phyloP scores from a whole-genome alignment of 176 grass and related monocot genomes.

The Aegilops bicornis region DNA sequence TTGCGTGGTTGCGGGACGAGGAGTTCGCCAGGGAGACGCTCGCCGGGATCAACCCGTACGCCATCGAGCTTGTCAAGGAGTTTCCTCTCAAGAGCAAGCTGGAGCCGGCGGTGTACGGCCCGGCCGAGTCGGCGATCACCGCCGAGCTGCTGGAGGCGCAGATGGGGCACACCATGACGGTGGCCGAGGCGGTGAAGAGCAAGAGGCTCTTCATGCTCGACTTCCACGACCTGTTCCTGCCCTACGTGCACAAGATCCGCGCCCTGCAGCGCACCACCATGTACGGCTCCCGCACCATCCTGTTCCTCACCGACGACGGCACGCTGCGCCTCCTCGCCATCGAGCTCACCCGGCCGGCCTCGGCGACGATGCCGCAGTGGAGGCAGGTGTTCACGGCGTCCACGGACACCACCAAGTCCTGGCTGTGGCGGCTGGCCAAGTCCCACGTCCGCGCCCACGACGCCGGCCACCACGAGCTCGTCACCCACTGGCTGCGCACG shows the following conservation, averaged over 20 bases:
- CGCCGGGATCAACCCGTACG: constrained; percentile 69
- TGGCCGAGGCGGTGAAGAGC: constrained; percentile 51
- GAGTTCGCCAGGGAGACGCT: constrained; percentile 86
- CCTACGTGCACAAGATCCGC: constrained; percentile 76
- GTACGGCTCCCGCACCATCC: constrained; percentile 76
- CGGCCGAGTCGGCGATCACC: constrained; percentile 66
- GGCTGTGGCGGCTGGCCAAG: constrained; percentile 80
- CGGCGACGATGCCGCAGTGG: constrained; percentile 47
- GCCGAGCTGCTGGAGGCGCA: constrained; percentile 44
- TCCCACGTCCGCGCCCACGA: constrained; percentile 82
- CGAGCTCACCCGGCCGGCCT: constrained; percentile 68
- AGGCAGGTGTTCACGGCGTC: constrained; percentile 58
- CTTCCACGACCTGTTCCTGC: constrained; percentile 79
- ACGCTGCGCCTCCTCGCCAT: constrained; percentile 75
- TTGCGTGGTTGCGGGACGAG: constrained; percentile 74
- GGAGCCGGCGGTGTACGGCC: constrained; percentile 65
- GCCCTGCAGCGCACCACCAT: constrained; percentile 52
- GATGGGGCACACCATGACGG: constrained; percentile 49
- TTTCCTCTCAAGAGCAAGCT: constrained; percentile 75
- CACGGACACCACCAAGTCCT: constrained; percentile 49
- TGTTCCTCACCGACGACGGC: constrained; percentile 67
- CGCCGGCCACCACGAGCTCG: constrained; percentile 74
- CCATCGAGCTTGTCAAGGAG: constrained; percentile 74
- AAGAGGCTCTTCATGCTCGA: constrained; percentile 81
- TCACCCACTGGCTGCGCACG: constrained; percentile 83